Base-by-base conservation (phyloP, 176 grass and related monocot species). In the Oropetium thomaeum region DNA sequence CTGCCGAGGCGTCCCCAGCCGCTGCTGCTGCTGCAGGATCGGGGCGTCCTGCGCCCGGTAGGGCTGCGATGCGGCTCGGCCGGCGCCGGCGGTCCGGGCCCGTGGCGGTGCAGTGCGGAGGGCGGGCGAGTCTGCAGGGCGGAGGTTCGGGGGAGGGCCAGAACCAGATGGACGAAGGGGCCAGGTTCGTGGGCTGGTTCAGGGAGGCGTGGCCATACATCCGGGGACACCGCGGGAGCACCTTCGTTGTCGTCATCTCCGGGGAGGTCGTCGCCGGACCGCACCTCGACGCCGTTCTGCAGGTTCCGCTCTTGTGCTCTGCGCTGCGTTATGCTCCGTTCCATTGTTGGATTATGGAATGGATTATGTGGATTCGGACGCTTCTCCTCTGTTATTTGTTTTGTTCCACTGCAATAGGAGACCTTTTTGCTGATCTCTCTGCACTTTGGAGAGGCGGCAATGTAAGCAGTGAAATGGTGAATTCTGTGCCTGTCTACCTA, bases 201-300 rank as follows among this genome's bases (percentile, higher is more conserved):
- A 69, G 93, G 23, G 78, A 97, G 78, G 87, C 89, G 5, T 97
- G 93, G 93, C 93, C 93, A 0, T 97, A 97, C 72, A 88, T 97
- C 33, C 86, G 79, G 58, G 93, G 93, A 5, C 93, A 97, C 51
- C 81, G 93, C 12, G 93, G 87, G 15, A 92, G 93, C 79, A 92
- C 85, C 65, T 97, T 97, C 66, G 89, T 97, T 13, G 82, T 97
- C 55, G 87, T 92, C 39, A 65, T 97, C 65, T 97, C 93, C 0
- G 84, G 84, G 38, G 90, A 97, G 68, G 91, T 97, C 62, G 82
- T 92, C 27, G 79, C 86, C n/a, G 89, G 84, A 7, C 72, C 85
- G 16, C 42, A 90, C 57, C 82, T 97, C 62, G 87, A 92, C 58
- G 79, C 66, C 70, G 92, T 97, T 74, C 85, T 97, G 28, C 89